Evolutionary conservation across 1,284 basidiomycete genomes (phyloP), one percentile per base, ranked within the genome.

Genomic region (Mycosarcoma maydis): DNA sequence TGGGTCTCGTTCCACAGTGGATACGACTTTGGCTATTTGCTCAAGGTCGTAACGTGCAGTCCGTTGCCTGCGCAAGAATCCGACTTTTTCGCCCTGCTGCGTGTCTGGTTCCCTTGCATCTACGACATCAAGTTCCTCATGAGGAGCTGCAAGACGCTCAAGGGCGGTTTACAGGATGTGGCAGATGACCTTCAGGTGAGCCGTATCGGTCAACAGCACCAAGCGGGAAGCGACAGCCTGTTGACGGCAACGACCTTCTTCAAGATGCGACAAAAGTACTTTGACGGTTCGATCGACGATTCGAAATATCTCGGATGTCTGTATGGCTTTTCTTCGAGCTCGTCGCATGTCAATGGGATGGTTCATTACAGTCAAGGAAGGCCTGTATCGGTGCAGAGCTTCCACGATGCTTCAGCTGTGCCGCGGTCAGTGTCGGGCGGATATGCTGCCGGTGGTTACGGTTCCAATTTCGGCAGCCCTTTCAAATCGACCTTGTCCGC

Each of bases 1-100:
- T 99, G 96, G 96, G 90, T 98, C 80, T 94, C 93, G 19, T 99
- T 98, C 83, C 96, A 98, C 82, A 97, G 94, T 81, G 96, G 95
- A 27, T 98, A 98, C 83, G 95, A 99, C 83, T 98, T 99, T 84
- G 95, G 96, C 19, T 99, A 98, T 82, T 90, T 98, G 74, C 89
- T 99, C 83, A 96, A 96, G 83, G 87, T 98, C 46, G 87, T 99
- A 44, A 97, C 94, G 1, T 90, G 88, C 70, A 86, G 90, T 76
- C 91, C 92, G 38, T 84, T 98, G 64, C 96, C 96, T 3, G 88
- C 90, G 24, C 89, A 89, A 22, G 96, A 99, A 84, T 89, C 91
- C 67, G 87, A 88, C 17, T 98, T 98, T 84, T 97, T 98, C 82
- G 88, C 92, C 46, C 87, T 91, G 44, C 87, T 98, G 24, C 87